Evolutionary conservation across 495 filamentous ascomycete genomes (phyloP).

Genomic region (Melanomma pulvis-pyrius): DNA sequence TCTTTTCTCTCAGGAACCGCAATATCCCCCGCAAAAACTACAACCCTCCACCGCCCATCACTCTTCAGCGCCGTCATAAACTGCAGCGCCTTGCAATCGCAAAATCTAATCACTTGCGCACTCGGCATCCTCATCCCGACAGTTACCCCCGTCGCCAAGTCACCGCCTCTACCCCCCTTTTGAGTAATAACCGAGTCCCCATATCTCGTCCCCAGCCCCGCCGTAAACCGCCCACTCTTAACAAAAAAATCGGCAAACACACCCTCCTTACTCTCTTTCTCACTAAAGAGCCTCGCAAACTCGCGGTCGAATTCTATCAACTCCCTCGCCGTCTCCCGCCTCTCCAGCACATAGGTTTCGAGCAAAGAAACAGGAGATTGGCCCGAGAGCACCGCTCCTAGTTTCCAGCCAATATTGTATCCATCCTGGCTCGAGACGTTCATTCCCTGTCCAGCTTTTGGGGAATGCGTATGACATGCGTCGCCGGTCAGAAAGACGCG

Average conservation of each 20-base stretch:
- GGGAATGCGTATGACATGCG: slow-evolving; percentile 64
- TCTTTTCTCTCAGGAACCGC: slow-evolving; percentile 35
- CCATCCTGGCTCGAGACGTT: slow-evolving; percentile 47
- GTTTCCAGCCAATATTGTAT: slow-evolving; percentile 80
- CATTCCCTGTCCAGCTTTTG: slow-evolving; percentile 62
- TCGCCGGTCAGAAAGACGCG: slow-evolving; percentile 63
- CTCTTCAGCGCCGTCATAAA: slow-evolving; percentile 55
- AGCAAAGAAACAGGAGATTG: slow-evolving; percentile 59
- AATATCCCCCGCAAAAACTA: slow-evolving; percentile 63
- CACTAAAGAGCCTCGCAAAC: slow-evolving; percentile 65
- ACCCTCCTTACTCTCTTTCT: slow-evolving; percentile 22
- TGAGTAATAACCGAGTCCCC: slow-evolving; percentile 21
- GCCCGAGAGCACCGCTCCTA: slow-evolving; percentile 65
- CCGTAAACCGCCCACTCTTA: slow-evolving; percentile 64
- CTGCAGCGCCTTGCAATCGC: slow-evolving; percentile 60
- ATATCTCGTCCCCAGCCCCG: slow-evolving; percentile 64
- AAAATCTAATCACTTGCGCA: slow-evolving; percentile 58
- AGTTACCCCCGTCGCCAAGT: slow-evolving; percentile 49
- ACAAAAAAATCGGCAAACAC: slow-evolving; percentile 62
- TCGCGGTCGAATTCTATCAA: slow-evolving; percentile 74
- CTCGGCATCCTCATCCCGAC: slow-evolving; percentile 65
- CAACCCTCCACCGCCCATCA: slow-evolving; percentile 62
- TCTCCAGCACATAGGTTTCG: slow-evolving; percentile 70
- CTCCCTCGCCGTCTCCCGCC: slow-evolving; percentile 67
- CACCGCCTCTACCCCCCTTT: slow-evolving; percentile 14